Base-by-base conservation (phyloP, 305 asterid genomes). In the Fraxinus sp. region DNA sequence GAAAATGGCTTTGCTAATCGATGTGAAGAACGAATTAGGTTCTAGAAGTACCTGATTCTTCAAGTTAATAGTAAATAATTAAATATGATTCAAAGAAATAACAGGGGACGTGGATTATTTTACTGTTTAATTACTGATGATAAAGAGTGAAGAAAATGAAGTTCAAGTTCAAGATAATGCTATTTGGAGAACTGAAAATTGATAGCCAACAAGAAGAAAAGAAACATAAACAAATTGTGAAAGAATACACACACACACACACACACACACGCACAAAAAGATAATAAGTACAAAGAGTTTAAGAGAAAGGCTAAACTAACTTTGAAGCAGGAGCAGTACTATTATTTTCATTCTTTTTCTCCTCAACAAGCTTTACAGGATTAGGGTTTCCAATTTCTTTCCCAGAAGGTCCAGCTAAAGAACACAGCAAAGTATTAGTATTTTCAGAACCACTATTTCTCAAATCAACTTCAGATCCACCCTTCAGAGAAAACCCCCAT, bases 401-500 rank as follows among this genome's bases (percentile, higher is more conserved):
- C 52, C 39, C 84, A 52, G 86, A 77, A 73, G 59, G 79, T 75
- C 70, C 86, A 79, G 76, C 75, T 85, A 85, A 37, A 55, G 39
- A 83, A 41, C 79, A 4, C 26, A 37, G 71, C 20, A 77, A 74
- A 81, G 22, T 30, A 71, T 8, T 84, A 46, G 39, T 79, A 49
- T 46, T 33, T 30, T 77, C 84, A 26, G 66, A 85, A 78, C 75
- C 79, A 36, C 70, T 74, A 64, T 68, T 83, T 75, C 82, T 84
- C 37, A 86, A 86, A 81, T 85, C 87, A 81, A 59, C 83, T 78
- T 89, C 93, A 85, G 94, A 92, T 83, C 91, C 91, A 68, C 87
- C 91, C 84, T 87, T 86, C 13, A 89, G 86, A 5, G 88, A 80
- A 88, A 92, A 86, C 79, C 83, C 89, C 97, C 96, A 92, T 77